phyloP scores from a whole-genome alignment of 2,329 filamentous ascomycete species.

The Fusarium hainanense region DNA sequence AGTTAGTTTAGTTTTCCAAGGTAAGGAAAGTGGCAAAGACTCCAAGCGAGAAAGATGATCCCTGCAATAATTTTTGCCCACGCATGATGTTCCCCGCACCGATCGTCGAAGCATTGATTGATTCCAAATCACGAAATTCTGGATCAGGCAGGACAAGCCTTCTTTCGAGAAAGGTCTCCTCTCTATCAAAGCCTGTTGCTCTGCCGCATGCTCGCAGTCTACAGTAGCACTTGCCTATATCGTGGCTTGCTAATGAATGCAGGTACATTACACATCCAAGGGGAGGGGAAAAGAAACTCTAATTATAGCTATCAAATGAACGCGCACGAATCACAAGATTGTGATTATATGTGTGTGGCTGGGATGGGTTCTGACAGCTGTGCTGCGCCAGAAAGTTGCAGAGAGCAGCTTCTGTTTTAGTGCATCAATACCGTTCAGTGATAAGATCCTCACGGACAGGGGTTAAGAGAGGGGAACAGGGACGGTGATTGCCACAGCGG shows the following conservation, averaged over 20 bases:
- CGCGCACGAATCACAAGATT: slow-evolving; percentile 16
- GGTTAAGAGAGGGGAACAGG: not conserved
- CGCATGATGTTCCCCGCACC: slow-evolving; percentile 18
- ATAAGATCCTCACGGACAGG: not conserved
- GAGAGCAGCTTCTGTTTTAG: slow-evolving; percentile 15
- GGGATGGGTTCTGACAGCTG: slow-evolving; percentile 6
- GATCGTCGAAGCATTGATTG: slow-evolving; percentile 15
- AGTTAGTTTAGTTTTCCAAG: not conserved
- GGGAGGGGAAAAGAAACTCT: not conserved
- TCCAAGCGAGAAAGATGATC: slow-evolving; percentile 10
- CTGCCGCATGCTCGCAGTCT: not conserved
- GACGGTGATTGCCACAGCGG: not conserved
- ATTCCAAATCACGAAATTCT: slow-evolving; percentile 28
- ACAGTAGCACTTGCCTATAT: slow-evolving; percentile 1
- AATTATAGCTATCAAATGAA: slow-evolving; percentile 19
- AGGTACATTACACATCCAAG: slow-evolving; percentile 13
- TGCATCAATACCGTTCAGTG: slow-evolving; percentile 1
- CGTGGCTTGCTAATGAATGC: slow-evolving; percentile 9
- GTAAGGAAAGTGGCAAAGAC: slow-evolving; percentile 3
- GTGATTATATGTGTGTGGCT: not conserved
- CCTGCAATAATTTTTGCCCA: not conserved
- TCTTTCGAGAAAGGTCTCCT: not conserved
- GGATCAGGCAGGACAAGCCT: not conserved
- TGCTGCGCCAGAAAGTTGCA: slow-evolving; percentile 14
- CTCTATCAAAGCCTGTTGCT: not conserved